Conservation (phyloP, 257 asterid genomes). For the Nicotiana tomentosiformis region DNA sequence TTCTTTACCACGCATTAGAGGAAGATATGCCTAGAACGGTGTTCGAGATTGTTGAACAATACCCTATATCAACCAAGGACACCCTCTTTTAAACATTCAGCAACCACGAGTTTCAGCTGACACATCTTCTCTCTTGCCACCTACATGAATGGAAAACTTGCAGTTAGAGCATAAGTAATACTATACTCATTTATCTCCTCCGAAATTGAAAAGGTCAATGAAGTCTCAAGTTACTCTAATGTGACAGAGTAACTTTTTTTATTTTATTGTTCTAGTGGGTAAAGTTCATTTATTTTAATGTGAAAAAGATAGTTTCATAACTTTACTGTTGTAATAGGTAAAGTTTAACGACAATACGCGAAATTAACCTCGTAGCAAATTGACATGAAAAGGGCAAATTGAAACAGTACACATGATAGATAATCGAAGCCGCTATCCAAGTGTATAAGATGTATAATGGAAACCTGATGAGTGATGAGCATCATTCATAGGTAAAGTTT, state of each 20-base stretch:
- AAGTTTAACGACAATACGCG: not conserved
- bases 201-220: not conserved
- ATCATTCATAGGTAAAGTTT: not conserved
- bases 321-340: not conserved
- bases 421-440: constrained; percentile 6
- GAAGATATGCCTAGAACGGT: not conserved
- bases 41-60: not conserved
- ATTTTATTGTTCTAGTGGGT: not conserved
- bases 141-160: constrained; percentile 40
- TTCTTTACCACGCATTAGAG: not conserved
- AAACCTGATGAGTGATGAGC: not conserved
- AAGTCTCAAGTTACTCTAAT: not conserved
- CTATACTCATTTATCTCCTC: not conserved
- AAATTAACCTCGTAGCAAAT: not conserved
- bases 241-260: not conserved
- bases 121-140: constrained; percentile 65
- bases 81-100: constrained; percentile 46
- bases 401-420: constrained; percentile 4
- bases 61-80: constrained; percentile 29
- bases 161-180: not conserved
- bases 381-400: not conserved
- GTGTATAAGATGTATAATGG: not conserved
- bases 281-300: not conserved
- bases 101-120: constrained; percentile 59
- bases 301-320: not conserved